phyloP scores from a whole-genome alignment of 139 green algal genomes.

The Diplosphaera chodatii region DNA sequence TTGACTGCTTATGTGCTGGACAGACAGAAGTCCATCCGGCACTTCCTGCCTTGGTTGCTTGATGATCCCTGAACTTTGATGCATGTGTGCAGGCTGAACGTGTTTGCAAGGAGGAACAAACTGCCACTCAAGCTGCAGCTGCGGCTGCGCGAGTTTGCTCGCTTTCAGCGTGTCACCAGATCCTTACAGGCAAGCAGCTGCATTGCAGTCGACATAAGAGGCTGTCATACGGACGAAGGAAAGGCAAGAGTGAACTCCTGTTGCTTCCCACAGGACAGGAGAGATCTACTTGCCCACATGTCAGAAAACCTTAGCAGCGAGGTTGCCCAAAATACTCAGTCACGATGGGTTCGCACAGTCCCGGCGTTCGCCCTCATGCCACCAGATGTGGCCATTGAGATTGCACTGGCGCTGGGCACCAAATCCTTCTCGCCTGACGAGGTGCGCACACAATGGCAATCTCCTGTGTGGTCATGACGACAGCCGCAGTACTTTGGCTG shows the following conservation, averaged over 20 bases:
- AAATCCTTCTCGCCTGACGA: constrained; percentile 11
- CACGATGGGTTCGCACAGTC: constrained; percentile 11
- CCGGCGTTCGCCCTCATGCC: neutral
- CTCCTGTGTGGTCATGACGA: too few relatives aligned
- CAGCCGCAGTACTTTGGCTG: too few relatives aligned
- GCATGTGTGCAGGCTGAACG: constrained; percentile 5
- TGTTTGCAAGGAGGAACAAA: neutral
- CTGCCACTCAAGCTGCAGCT: constrained; percentile 1
- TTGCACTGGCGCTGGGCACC: constrained; percentile 7
- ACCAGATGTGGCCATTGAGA: constrained; percentile 9
- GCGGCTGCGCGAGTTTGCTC: constrained; percentile 14
- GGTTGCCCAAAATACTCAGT: constrained; percentile 10
- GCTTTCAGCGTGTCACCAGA: constrained; percentile 2
- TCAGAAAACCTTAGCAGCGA: constrained; percentile 8
- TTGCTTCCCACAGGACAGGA: neutral
- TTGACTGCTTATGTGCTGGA: too few relatives aligned
- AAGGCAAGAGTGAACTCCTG: too few relatives aligned
- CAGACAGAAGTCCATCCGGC: too few relatives aligned
- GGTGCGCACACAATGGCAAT: neutral
- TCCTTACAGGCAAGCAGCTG: constrained; percentile 1
- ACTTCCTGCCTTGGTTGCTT: too few relatives aligned
- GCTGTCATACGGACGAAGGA: too few relatives aligned
- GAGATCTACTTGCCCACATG: neutral
- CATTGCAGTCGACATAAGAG: too few relatives aligned
- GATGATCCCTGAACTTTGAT: too few relatives aligned